Base-by-base conservation (phyloP, 164 flowering plant species). In the Pachysandra terminalis region DNA sequence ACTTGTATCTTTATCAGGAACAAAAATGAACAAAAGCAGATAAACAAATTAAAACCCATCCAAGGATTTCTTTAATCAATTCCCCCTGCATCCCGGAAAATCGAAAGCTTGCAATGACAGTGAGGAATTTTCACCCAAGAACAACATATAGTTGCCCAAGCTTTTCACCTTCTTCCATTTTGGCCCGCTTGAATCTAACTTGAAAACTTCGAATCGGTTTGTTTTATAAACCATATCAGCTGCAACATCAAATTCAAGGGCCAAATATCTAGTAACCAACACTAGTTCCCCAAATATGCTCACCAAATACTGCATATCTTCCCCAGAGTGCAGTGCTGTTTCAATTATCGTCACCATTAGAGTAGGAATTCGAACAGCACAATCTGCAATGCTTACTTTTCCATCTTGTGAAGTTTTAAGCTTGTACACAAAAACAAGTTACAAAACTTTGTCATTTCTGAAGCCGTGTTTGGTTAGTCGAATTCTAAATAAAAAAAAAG, bases 71-170 rank as follows among this genome's bases (percentile, higher is more conserved):
- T n/a, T 19, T 3, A 55, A 19, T 40, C 45, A 70, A 32, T 82
- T 78, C 48, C 78, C 83, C 41, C 58, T 63, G 37, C 80, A 80
- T 37, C 82, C 85, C 1, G 71, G 64, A 70, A 77, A 84, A 69
- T 80, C 82, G 16, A 72, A 71, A 3, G 86, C 80, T 4, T 56
- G 61, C 35, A 85, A 41, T 4, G 85, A 75, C 51, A 85, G 22
- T 0, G 89, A 85, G 9, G 86, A 81, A 73, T 80, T 87, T 55
- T 71, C 75, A 8, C 89, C 91, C 1, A 87, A 19, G 53, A 87
- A 87, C 75, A 85, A 59, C 54, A 67, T 58, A 49, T 32, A 21
- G 55, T 82, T 86, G 3, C 74, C 86, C 76, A 87, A 63, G 64
- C 69, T 74, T 5, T 27, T 56, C 58, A 82, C 65, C 57, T 27